Base-by-base conservation (phyloP, 768 basidiomycete species). In the Coprinopsis sp. region DNA sequence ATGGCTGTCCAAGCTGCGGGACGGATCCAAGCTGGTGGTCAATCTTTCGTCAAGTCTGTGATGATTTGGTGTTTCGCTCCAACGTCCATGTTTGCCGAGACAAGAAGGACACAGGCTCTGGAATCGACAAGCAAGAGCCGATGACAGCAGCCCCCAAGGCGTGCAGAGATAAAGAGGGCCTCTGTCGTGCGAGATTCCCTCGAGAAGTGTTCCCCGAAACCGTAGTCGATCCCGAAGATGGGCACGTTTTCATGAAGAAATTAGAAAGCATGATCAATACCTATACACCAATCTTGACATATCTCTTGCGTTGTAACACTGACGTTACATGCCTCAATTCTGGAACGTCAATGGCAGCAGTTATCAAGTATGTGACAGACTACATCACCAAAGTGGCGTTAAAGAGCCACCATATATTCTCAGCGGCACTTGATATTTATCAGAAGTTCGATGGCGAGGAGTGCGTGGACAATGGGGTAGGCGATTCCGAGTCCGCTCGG, bases 361-460 rank as follows among this genome's bases (percentile, higher is more conserved):
- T 69, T 2, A 47, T 71, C 0, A 54, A 62, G 18, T 73, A 72
- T 56, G 59, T 72, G 0, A 60, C 71, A 4, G 69, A 76, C 28
- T 76, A 76, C 52, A 60, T 74, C 1, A 72, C 68, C 0, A 76
- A 76, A 51, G 36, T 57, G 0, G 33, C 54, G 2, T 49, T 76
- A 10, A 74, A 72, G 36, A 70, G 66, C 0, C 59, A 69, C 53
- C 55, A 54, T 12, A 58, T 70, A 22, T 72, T 73, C 56, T 58
- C 69, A 0, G 47, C 62, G 6, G 51, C 67, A 0, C 46, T 50
- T 11, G 45, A 56, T 8, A 47, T 66, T 0, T 60, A 64, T 39
- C 49, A 58, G 0, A 58, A 59, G 24, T n/a, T n/a, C n/a, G n/a
- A n/a, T n/a, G 53, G 64, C 36, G 14, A 50, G 14, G 57, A 65